Conservation (phyloP, 768 basidiomycete species). For the Rhodocollybia butyracea region DNA sequence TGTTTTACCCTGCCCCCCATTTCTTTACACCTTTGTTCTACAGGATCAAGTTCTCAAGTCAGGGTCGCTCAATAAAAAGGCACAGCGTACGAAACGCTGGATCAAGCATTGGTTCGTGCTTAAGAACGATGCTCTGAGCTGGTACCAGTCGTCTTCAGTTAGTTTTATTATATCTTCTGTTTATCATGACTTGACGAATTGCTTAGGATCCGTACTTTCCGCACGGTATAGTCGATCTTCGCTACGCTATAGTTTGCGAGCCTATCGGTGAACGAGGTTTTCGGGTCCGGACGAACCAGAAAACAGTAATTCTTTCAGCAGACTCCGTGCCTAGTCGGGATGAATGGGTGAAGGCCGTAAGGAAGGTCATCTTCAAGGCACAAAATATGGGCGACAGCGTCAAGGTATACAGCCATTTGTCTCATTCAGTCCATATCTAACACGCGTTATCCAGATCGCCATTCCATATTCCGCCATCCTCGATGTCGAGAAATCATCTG, state of each 20-base stretch:
- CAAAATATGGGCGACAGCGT: slow-evolving; percentile 97
- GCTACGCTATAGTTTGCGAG: slow-evolving; percentile 91
- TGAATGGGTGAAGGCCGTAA: slow-evolving; percentile 95
- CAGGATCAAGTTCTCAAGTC: slow-evolving; percentile 94
- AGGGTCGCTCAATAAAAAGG: slow-evolving; percentile 84
- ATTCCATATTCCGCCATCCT: slow-evolving; percentile 89
- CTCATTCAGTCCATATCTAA: slow-evolving; percentile 1
- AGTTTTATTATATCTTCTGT: slow-evolving; percentile 17
- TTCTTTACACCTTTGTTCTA: background rate
- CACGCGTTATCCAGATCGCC: slow-evolving; percentile 61
- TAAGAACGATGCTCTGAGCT: slow-evolving; percentile 93
- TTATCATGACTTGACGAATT: slow-evolving; percentile 45
- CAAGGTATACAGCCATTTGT: slow-evolving; percentile 54
- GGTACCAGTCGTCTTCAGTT: slow-evolving; percentile 94
- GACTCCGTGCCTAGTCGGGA: slow-evolving; percentile 82
- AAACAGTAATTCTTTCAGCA: slow-evolving; percentile 64
- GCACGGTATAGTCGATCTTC: slow-evolving; percentile 91
- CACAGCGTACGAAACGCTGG: slow-evolving; percentile 87
- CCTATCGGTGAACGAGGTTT: slow-evolving; percentile 74
- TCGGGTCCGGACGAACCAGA: slow-evolving; percentile 80
- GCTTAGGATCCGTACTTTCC: slow-evolving; percentile 94
- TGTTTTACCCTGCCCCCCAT: background rate
- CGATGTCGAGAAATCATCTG: slow-evolving; percentile 83
- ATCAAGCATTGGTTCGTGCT: slow-evolving; percentile 95
- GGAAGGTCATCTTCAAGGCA: slow-evolving; percentile 91